These are phyloP conservation scores for Ophiostoma pallidulum DNA, from an alignment of 2,329 filamentous ascomycete species.

Conservation along the genomic window DNA sequence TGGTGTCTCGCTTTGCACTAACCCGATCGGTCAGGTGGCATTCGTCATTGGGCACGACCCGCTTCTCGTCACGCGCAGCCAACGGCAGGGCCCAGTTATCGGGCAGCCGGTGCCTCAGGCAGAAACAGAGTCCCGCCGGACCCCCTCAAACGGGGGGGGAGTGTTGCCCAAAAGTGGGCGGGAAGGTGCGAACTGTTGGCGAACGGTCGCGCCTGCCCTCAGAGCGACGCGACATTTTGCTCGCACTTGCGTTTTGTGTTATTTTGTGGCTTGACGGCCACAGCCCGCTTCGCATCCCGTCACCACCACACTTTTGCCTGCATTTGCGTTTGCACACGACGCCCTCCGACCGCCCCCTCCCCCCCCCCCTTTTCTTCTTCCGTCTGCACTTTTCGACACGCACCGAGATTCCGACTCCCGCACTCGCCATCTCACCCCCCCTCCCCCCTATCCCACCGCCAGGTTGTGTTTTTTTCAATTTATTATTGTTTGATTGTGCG, in stretches of 20 bases:
- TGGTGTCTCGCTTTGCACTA: too few species aligned
- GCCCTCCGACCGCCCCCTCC: neutral
- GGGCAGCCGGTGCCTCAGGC: constrained; percentile 14
- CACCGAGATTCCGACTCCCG: too few species aligned
- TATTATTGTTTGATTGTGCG: neutral
- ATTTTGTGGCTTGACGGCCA: constrained; percentile 6
- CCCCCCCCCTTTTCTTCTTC: too few species aligned
- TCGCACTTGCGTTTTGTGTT: constrained; percentile 8
- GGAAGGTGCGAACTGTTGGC: neutral
- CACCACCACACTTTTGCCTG: constrained; percentile 1
- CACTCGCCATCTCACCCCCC: too few species aligned
- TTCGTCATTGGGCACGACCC: neutral
- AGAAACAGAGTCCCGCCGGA: constrained; percentile 1
- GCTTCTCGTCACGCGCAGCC: constrained; percentile 5
- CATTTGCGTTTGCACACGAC: neutral
- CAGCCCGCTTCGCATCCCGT: constrained; percentile 1
- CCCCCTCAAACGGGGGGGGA: constrained; percentile 11
- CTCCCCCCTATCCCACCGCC: neutral
- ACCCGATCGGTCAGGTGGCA: too few species aligned
- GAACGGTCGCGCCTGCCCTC: constrained; percentile 15
- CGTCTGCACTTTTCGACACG: too few species aligned
- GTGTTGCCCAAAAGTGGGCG: neutral
- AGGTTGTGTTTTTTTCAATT: neutral
- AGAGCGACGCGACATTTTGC: constrained; percentile 18
- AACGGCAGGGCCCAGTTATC: too few species aligned